A percentile compares a stretch with the other conserved stretches of the same genome.
phyloP scores from a whole-genome alignment of 1,284 basidiomycete species.

The Rhodotorula sp. region DNA sequence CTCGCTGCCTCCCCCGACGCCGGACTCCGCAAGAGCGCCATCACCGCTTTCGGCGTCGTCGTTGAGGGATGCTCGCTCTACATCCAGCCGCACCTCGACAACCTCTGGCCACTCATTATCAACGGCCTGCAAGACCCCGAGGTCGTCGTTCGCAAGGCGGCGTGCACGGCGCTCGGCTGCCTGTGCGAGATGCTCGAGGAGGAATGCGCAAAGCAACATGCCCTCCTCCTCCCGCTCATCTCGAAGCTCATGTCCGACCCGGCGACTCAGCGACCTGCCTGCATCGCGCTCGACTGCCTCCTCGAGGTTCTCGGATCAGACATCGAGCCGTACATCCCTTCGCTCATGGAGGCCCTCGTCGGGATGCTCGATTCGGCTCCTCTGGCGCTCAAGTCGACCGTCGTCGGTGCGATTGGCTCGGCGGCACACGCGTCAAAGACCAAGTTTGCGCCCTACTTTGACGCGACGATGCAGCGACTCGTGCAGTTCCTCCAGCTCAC shows the following conservation, averaged over 20 bases:
- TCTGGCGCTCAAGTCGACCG: constrained; percentile 84
- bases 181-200: constrained; percentile 98
- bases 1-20: constrained; percentile 80
- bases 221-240: constrained; percentile 67
- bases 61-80: constrained; percentile 98
- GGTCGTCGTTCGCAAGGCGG: constrained; percentile 84
- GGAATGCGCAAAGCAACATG: constrained; percentile 82
- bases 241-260: constrained; percentile 73
- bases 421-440: constrained; percentile 96
- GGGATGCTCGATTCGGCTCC: constrained; percentile 85
- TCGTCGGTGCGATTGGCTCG: constrained; percentile 96
- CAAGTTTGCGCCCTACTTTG: constrained; percentile 92
- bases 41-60: constrained; percentile 92
- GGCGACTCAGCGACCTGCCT: constrained; percentile 84
- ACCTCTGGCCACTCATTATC: constrained; percentile 95
- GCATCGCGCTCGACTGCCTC: constrained; percentile 93
- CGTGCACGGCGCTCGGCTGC: constrained; percentile 92
- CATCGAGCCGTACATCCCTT: constrained; percentile 80
- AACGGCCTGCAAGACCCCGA: constrained; percentile 81
- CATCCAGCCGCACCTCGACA: constrained; percentile 88
- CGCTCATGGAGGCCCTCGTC: constrained; percentile 93
- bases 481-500: constrained; percentile 79
- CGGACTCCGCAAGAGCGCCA: constrained; percentile 79
- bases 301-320: constrained; percentile 91
- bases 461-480: constrained; percentile 84